These are phyloP conservation scores for Arthrinium puccinioides DNA, from an alignment of 2,329 filamentous ascomycete species.

Conservation along the genomic window DNA sequence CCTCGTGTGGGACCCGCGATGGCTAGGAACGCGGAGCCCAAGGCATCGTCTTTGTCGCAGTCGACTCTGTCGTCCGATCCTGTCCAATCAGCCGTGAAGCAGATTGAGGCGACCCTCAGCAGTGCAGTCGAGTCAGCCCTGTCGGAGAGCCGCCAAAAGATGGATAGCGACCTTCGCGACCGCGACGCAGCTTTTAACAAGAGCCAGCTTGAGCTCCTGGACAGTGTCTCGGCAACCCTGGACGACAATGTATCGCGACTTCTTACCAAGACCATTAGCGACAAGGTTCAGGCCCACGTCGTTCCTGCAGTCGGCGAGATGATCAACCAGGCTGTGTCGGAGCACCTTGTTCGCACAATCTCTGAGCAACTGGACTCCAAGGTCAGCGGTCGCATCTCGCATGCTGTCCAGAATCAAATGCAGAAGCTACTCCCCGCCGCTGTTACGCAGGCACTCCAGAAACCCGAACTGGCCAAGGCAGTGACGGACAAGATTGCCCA, in stretches of 20 bases:
- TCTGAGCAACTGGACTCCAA: slow-evolving; percentile 64
- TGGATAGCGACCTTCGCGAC: slow-evolving; percentile 55
- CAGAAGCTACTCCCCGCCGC: slow-evolving; percentile 61
- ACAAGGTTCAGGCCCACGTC: slow-evolving; percentile 67
- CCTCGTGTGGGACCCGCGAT: slow-evolving; percentile 24
- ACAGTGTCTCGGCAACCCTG: slow-evolving; percentile 52
- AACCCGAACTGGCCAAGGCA: slow-evolving; percentile 62
- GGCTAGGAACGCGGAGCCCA: slow-evolving; percentile 24
- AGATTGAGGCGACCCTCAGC: slow-evolving; percentile 43
- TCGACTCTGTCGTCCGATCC: slow-evolving; percentile 30
- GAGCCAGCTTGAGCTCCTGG: slow-evolving; percentile 47
- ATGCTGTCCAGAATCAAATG: slow-evolving; percentile 64
- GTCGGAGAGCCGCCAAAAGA: slow-evolving; percentile 53
- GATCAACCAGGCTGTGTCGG: slow-evolving; percentile 60
- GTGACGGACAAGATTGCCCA: slow-evolving; percentile 67
- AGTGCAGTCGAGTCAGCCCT: slow-evolving; percentile 49
- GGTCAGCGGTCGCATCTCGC: slow-evolving; percentile 59
- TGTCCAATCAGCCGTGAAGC: slow-evolving; percentile 45
- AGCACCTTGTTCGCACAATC: slow-evolving; percentile 60
- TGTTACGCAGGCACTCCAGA: slow-evolving; percentile 62
- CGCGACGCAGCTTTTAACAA: slow-evolving; percentile 45
- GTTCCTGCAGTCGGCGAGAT: slow-evolving; percentile 67
- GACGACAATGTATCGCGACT: slow-evolving; percentile 63
- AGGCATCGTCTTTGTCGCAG: slow-evolving; percentile 12
- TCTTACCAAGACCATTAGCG: slow-evolving; percentile 66